A percentile compares a stretch with the other conserved stretches of the same genome.
phyloP scores from a whole-genome alignment of 805 yeast genomes.

The Candida dajiaensis region DNA sequence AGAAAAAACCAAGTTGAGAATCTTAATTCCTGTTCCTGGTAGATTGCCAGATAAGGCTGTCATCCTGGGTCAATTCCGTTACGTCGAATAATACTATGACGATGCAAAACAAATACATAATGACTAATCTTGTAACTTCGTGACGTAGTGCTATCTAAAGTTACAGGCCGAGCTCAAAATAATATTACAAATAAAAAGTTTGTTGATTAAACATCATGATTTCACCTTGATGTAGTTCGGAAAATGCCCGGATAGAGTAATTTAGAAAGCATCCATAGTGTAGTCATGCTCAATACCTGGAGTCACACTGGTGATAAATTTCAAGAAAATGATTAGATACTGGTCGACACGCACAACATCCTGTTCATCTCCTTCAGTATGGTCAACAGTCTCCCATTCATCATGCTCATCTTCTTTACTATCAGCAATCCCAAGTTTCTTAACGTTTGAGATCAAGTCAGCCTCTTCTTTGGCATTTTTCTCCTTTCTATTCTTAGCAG shows the following conservation, averaged over 20 bases:
- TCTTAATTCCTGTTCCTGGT: constrained; percentile 86
- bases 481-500: constrained; percentile 29
- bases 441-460: constrained; percentile 35
- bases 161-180: too few species aligned
- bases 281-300: constrained; percentile 97
- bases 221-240: too few species aligned
- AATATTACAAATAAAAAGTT: background rate
- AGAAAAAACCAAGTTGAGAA: constrained; percentile 54
- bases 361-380: constrained; percentile 26
- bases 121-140: background rate
- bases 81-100: constrained; percentile 52
- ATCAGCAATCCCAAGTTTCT: constrained; percentile 42
- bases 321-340: constrained; percentile 80
- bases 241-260: too few species aligned
- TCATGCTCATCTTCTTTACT: constrained; percentile 28
- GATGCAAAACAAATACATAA: background rate
- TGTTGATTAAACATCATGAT: background rate
- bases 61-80: constrained; percentile 72
- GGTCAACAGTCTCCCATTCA: constrained; percentile 54
- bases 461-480: constrained; percentile 17
- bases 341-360: constrained; percentile 79
- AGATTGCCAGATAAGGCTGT: constrained; percentile 70
- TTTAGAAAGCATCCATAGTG: constrained; percentile 89
- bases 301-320: constrained; percentile 93
- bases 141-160: background rate